Base-by-base conservation (phyloP, 306 rosid species). In the Cucumis melo region DNA sequence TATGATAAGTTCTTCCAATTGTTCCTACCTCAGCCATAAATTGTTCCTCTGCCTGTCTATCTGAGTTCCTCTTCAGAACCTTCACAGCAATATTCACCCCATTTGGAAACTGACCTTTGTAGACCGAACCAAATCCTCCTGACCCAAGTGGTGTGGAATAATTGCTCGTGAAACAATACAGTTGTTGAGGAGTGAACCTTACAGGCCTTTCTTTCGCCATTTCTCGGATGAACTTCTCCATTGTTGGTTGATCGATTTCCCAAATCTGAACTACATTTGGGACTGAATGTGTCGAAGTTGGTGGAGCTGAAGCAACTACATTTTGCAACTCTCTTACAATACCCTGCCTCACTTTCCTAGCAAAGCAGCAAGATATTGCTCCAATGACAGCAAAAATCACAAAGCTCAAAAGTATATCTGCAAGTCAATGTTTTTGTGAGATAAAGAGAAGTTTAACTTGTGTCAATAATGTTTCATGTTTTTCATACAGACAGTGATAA, bases 71-170 rank as follows among this genome's bases (percentile, higher is more conserved):
- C 4, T 75, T 16, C 24, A 85, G 61, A 79, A 85, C 89, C 81
- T 89, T 89, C 42, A 85, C 89, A 1, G 87, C 91, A 0, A 82
- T 84, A 1, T 55, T 50, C 7, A 77, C 79, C 41, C 83, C 91
- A 11, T 85, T 81, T 9, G 72, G 80, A 1, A 89, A 81, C 39
- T 32, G 14, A 10, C 87, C 88, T 51, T 82, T 81, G 46, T 80
- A 89, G 59, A 85, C 86, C 3, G 53, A 8, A 38, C 91, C 89
- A 20, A 83, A 87, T 1, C 88, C 89, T 46, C 91, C 87, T 0
- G 87, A 80, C 0, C 92, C 92, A 3, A 75, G 78, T 41, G 41
- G 54, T 56, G 78, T 5, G 3, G 62, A 51, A n/a, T 73, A 73
- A 32, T 70, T 70, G 58, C 20, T 24, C 0, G 75, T 70, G 57